Conservation (phyloP, 2,329 filamentous ascomycete genomes). For the Phialemoniopsis sp. region DNA sequence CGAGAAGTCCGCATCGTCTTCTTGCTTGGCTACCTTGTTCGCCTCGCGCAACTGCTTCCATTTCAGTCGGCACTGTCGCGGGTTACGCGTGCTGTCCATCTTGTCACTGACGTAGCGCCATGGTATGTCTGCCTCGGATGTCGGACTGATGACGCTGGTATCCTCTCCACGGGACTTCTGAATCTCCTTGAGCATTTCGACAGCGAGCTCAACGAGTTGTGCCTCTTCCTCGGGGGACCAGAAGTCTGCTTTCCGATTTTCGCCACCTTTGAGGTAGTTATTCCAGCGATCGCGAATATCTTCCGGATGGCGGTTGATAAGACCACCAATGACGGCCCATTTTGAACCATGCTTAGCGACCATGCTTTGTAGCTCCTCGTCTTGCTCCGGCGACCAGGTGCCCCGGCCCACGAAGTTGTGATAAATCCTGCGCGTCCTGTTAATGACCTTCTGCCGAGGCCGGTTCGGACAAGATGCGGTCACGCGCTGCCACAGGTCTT, state of each 20-base stretch:
- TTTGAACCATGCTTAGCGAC: slow-evolving; percentile 45
- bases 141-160: slow-evolving; percentile 20
- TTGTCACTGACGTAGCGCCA: slow-evolving; percentile 61
- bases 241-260: slow-evolving; percentile 42
- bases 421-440: slow-evolving; percentile 57
- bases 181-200: slow-evolving; percentile 45
- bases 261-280: slow-evolving; percentile 60
- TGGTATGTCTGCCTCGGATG: slow-evolving; percentile 53
- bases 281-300: slow-evolving; percentile 69
- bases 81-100: slow-evolving; percentile 58
- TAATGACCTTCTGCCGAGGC: slow-evolving; percentile 48
- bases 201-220: slow-evolving; percentile 45
- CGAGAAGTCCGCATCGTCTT: slow-evolving; percentile 10
- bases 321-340: slow-evolving; percentile 58
- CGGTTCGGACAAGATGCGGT: slow-evolving; percentile 43
- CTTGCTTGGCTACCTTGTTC: slow-evolving; percentile 12
- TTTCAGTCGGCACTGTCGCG: slow-evolving; percentile 65
- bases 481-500: slow-evolving; percentile 47
- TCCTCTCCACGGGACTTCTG: slow-evolving; percentile 29
- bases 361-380: slow-evolving; percentile 44
- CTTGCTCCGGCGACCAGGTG: slow-evolving; percentile 55
- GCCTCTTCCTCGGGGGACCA: slow-evolving; percentile 62
- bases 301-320: slow-evolving; percentile 59
- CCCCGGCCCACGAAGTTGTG: slow-evolving; percentile 61
- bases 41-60: slow-evolving; percentile 50